Evolutionary conservation across 495 filamentous ascomycete species (phyloP).

Genomic region (Aspergillus steynii): DNA sequence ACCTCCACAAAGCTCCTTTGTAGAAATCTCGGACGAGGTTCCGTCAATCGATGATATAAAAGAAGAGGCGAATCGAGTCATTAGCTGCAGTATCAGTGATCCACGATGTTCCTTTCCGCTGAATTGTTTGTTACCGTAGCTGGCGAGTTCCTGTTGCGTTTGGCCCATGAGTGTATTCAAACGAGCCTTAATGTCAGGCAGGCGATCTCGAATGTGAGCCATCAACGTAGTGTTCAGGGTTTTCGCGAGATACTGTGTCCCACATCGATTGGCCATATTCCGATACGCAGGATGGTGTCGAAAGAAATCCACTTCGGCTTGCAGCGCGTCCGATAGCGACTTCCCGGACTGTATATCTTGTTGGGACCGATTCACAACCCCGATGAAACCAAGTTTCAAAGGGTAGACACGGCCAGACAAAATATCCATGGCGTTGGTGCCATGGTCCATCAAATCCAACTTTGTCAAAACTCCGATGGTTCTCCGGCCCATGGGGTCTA

Average conservation of each 20-base stretch:
- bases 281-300: constrained; percentile 94
- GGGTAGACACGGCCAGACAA: constrained; percentile 95
- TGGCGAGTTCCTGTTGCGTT: constrained; percentile 97
- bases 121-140: constrained; percentile 97
- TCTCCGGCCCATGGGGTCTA: constrained; percentile 89
- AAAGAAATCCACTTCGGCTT: constrained; percentile 93
- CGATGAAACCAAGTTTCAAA: constrained; percentile 95
- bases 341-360: constrained; percentile 98
- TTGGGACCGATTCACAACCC: constrained; percentile 96
- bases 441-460: constrained; percentile 98
- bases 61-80: constrained; percentile 96
- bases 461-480: constrained; percentile 98
- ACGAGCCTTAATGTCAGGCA: constrained; percentile 97
- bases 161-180: constrained; percentile 99
- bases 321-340: constrained; percentile 82
- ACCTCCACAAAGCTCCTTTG: constrained; percentile 95
- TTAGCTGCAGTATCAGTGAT: constrained; percentile 90
- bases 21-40: constrained; percentile 97
- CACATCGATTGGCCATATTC: constrained; percentile 91
- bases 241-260: constrained; percentile 94
- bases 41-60: constrained; percentile 99
- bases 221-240: constrained; percentile 93
- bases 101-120: constrained; percentile 96
- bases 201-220: constrained; percentile 90
- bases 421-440: constrained; percentile 97